phyloP scores from a whole-genome alignment of 1,139 yeast genomes.

The Candida tropicalis region DNA sequence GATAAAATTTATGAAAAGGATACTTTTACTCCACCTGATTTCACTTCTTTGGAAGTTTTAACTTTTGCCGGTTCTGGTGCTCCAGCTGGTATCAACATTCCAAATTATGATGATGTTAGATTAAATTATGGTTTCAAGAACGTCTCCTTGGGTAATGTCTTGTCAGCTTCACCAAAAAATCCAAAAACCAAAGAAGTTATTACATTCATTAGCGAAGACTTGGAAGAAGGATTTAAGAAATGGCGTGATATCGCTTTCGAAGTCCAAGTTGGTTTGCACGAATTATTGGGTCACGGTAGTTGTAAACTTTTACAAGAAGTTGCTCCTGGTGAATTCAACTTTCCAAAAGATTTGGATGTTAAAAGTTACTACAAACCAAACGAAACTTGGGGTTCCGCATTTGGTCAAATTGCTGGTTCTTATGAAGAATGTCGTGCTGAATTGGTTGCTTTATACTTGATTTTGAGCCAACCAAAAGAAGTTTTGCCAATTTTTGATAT shows the following conservation, averaged over 20 bases:
- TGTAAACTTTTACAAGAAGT: constrained; percentile 77
- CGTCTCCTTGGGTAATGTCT: constrained; percentile 83
- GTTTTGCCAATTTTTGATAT: constrained; percentile 76
- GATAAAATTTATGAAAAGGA: constrained; percentile 74
- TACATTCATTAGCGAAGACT: constrained; percentile 59
- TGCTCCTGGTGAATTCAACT: constrained; percentile 67
- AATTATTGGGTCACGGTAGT: constrained; percentile 89
- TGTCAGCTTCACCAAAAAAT: constrained; percentile 65
- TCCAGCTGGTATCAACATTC: constrained; percentile 92
- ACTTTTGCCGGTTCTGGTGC: constrained; percentile 89
- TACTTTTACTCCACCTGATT: constrained; percentile 87
- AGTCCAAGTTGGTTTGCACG: constrained; percentile 92
- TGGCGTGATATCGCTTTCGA: constrained; percentile 85
- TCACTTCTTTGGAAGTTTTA: constrained; percentile 84
- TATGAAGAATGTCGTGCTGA: constrained; percentile 95
- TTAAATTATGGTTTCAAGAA: constrained; percentile 83
- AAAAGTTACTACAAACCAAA: constrained; percentile 73
- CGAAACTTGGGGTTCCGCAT: constrained; percentile 88
- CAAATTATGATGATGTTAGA: constrained; percentile 88
- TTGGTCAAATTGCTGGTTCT: constrained; percentile 81
- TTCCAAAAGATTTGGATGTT: constrained; percentile 72
- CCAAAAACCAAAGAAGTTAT: constrained; percentile 68
- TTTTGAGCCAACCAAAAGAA: constrained; percentile 59
- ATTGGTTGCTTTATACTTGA: constrained; percentile 79
- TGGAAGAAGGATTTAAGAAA: constrained; percentile 61